Base-by-base conservation (phyloP, 768 basidiomycete genomes). In the Steccherinum ochraceum region DNA sequence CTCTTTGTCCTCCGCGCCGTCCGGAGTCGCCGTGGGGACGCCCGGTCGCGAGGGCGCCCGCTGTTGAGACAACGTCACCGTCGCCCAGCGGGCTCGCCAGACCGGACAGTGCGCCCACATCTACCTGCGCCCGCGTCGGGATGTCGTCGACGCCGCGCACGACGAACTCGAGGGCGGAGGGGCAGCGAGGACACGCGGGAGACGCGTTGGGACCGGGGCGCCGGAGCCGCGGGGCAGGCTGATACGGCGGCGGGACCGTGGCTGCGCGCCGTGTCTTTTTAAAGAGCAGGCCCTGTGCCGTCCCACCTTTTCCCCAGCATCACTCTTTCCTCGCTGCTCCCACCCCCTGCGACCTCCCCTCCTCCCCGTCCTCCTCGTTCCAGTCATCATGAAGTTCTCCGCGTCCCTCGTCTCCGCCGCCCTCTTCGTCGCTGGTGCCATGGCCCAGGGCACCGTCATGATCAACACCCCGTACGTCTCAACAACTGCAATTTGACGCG, bases 381-480 rank as follows among this genome's bases (percentile, higher is more conserved):
- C 58, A 58, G 54, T 47, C 50, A 27, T 57, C 56, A 71, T 64
- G 60, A 83, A 83, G 83, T 78, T 53, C 49, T 10, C 68, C 51
- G 59, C 70, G 45, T 60, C 73, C 49, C 50, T 79, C 58, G 58
- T 69, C 46, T 61, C 72, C 52, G 61, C 70, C 55, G 68, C 67
- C 40, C 65, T 79, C 56, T 62, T 75, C 55, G 70, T 67, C 43
- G 63, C 66, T 46, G 65, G 65, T 25, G 79, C 65, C 45, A 40
- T 71, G 21, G 82, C 77, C 16, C 79, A 80, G 60, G 54, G 41
- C 41, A 55, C 24, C 7, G 60, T 81, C 56, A 68, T 57, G 0
- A 71, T 89, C 63, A 83, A 86, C 64, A 91, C 88, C 30, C 88
- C 88, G 87, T 89, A 57, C 61, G 86, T 75, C 18, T 53, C 21